Evolutionary conservation across 2,329 filamentous ascomycete species (phyloP).

Genomic region (Atkinsonella hypoxylon): DNA sequence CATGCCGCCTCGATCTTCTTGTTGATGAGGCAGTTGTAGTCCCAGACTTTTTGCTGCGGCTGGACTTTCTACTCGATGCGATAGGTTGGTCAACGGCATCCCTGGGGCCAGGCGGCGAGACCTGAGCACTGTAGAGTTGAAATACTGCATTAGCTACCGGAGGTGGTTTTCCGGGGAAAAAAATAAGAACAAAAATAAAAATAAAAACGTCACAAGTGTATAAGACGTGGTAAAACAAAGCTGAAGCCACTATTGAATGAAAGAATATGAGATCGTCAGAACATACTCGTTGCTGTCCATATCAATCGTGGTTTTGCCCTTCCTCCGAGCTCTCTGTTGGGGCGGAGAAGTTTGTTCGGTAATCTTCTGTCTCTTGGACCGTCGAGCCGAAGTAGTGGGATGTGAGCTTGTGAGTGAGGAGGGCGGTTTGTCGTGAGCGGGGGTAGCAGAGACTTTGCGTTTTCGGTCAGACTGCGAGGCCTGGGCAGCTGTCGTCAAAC

Average conservation of each 20-base stretch:
- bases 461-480: conserved; percentile 49
- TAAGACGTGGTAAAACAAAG: background rate
- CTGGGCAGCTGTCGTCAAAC: conserved; percentile 17
- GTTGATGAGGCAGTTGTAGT: conserved; percentile 31
- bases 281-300: conserved; percentile 66
- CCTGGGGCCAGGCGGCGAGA: conserved; percentile 50
- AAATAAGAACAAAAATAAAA: no score
- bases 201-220: no score
- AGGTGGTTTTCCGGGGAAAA: background rate
- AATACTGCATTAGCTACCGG: conserved; percentile 7
- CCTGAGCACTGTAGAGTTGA: conserved; percentile 12
- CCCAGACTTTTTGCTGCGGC: conserved; percentile 53
- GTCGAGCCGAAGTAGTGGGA: conserved; percentile 35
- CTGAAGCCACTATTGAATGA: background rate
- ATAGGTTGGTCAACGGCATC: conserved; percentile 45
- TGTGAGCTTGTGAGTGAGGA: conserved; percentile 24
- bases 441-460: conserved; percentile 51
- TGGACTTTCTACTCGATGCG: conserved; percentile 60
- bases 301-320: conserved; percentile 46
- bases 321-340: conserved; percentile 39
- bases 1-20: conserved; percentile 41
- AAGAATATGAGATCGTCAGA: background rate
- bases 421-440: conserved; percentile 30
- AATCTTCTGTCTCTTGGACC: conserved; percentile 61
- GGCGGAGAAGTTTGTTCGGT: conserved; percentile 31